Evolutionary conservation across 805 yeast species (phyloP).

Genomic region (Yarrowia porcina): DNA sequence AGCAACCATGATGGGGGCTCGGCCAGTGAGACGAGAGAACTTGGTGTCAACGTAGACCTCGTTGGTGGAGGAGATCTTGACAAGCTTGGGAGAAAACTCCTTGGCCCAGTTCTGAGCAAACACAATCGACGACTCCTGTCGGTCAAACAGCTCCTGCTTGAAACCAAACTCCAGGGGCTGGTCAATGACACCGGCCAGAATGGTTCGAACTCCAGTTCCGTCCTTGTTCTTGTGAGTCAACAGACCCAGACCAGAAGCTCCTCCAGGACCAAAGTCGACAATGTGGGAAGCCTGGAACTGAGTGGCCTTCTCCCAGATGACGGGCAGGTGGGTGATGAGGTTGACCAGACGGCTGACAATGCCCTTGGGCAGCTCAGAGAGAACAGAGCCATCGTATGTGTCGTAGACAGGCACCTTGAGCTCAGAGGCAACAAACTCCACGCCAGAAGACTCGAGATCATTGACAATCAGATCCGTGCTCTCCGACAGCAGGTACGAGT

Average conservation of each 20-base stretch:
- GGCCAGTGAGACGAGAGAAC: constrained; percentile 85
- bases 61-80: constrained; percentile 62
- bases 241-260: constrained; percentile 93
- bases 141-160: constrained; percentile 91
- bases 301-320: constrained; percentile 92
- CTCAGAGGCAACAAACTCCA: constrained; percentile 53
- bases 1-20: constrained; percentile 95
- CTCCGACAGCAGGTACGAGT: constrained; percentile 74
- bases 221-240: constrained; percentile 96
- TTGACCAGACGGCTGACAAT: constrained; percentile 67
- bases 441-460: constrained; percentile 59
- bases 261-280: constrained; percentile 98
- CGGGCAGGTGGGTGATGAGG: constrained; percentile 85
- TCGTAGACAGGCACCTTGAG: constrained; percentile 86
- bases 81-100: constrained; percentile 82
- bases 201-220: constrained; percentile 95
- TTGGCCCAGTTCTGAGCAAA: constrained; percentile 88
- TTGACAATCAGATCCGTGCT: constrained; percentile 65
- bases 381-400: constrained; percentile 79
- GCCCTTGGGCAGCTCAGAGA: constrained; percentile 54
- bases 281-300: constrained; percentile 79
- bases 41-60: constrained; percentile 88
- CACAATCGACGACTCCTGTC: constrained; percentile 59
- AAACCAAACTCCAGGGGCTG: constrained; percentile 76
- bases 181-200: constrained; percentile 89